Base-by-base conservation (phyloP, 768 basidiomycete genomes). In the Kwoniella mangroviensis region DNA sequence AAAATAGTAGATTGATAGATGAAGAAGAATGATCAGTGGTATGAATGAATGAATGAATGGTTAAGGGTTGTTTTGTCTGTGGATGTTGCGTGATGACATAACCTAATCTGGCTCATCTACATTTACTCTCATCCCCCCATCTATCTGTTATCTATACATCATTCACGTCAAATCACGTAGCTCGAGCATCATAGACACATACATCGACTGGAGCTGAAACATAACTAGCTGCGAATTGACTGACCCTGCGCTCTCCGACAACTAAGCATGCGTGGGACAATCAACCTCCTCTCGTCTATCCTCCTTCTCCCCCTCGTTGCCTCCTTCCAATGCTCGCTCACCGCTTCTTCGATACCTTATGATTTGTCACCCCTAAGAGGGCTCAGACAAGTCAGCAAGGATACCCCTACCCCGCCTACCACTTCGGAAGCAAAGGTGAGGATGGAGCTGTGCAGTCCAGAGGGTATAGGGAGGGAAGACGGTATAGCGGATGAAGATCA, bases 401-500 rank as follows among this genome's bases (percentile, higher is more conserved):
- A 69, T 24, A 74, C 78, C 15, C 56, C 72, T 7, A 83, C 81
- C 3, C 83, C 82, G 24, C 83, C 83, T 4, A 81, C 83, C n/a
- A 76, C 73, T 26, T 76, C 60, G 26, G 74, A 77, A 22, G 76
- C 81, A 12, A 73, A 68, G 40, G 76, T 82, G 4, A 53, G 59
- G 45, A 68, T 84, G 73, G 71, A 73, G 24, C 63, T 84, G 41
- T 84, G 83, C 68, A 73, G 67, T 1, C 71, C 76, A 3, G 73
- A 70, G 2, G 79, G 76, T 0, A 22, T 83, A 21, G 63, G 63
- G 3, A 49, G 57, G 40, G 81, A 84, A 41, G 78, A 77, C 17
- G 78, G 72, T 9, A 51, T 80, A 7, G 71, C 73, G 24, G 80
- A 81, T 51, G 77, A 82, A 56, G 83, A 84, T 76, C 79, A 84